Evolutionary conservation across 208 protist species (phyloP), one percentile per base, ranked within the genome.

Genomic region (Leishmania amazonensis): DNA sequence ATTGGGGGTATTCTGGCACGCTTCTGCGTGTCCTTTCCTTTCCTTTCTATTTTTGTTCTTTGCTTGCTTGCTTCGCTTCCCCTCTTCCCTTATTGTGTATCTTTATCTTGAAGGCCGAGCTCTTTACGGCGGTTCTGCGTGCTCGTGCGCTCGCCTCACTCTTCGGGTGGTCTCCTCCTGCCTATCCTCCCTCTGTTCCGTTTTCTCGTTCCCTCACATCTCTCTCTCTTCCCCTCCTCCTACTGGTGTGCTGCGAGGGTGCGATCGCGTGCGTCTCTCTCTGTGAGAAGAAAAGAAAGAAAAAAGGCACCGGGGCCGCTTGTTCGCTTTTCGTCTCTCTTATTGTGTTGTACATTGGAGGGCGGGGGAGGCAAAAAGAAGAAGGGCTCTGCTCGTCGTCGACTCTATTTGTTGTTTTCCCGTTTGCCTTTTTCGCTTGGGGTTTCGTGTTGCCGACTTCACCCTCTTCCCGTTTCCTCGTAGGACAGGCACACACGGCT

Each of bases 271-370:
- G 28, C 28, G 40, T 47, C 21, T 74, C 9, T 74, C 8, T 53
- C 21, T 74, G 62, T 35, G 42, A 42, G 21, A 47, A 47, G 45
- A 47, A 74, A 67, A 47, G 47, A 79, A 51, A 73, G 47, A 64
- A 40, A 80, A 42, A 49, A 73, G 40, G 40, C 38, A 38, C 45
- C 45, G 9, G n/a, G 4, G 11, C 19, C 42, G 24, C 51, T 53
- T 53, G 24, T 74, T n/a, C 4, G 1, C 45, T 53, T 74, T 35
- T 38, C 31, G 2, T 53, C 11, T 35, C 28, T 24, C 67, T 24
- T 31, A n/a, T 31, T 72, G 67, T 31, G 28, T 74, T 74, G 40
- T 53, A 74, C 21, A 74, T 74, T 68, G 62, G 62, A 68, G 62
- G 1, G 31, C 31, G 31, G 35, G 35, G 24, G n/a, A 42, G 40